These are phyloP conservation scores for Tulasnella sp. DNA, from an alignment of 768 basidiomycete species.

Conservation along the genomic window DNA sequence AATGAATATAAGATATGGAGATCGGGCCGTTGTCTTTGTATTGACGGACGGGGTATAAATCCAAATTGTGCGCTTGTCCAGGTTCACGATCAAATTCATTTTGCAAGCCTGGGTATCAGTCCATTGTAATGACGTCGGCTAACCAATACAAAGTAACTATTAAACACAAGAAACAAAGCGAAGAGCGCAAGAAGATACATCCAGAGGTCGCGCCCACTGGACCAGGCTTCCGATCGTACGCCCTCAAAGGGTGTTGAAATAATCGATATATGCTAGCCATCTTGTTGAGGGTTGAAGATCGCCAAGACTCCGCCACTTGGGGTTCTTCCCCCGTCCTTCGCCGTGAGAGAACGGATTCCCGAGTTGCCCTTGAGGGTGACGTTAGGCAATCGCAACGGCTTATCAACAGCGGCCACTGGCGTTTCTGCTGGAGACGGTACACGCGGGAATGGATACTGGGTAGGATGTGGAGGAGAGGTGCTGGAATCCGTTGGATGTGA, in stretches of 20 bases:
- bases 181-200: background rate
- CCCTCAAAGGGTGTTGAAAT: background rate
- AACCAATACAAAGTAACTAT: background rate
- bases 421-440: conserved; percentile 3
- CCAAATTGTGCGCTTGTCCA: background rate
- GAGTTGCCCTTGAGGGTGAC: background rate
- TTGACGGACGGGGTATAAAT: background rate
- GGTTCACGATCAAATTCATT: background rate
- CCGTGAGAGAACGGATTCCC: conserved; percentile 57
- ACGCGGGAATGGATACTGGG: conserved; percentile 12
- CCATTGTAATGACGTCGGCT: background rate
- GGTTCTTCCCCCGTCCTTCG: conserved; percentile 69
- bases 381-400: conserved; percentile 1
- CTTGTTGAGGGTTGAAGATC: conserved; percentile 24
- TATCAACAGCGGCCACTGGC: background rate
- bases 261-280: background rate
- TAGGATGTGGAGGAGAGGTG: background rate
- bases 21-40: background rate
- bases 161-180: background rate
- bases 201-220: background rate
- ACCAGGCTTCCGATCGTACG: background rate
- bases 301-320: conserved; percentile 81
- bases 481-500: background rate
- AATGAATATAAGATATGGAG: no score
- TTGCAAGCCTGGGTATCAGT: background rate